These are phyloP conservation scores for Monosporascus cannonballus DNA, from an alignment of 2,329 filamentous ascomycete genomes.

Conservation along the genomic window DNA sequence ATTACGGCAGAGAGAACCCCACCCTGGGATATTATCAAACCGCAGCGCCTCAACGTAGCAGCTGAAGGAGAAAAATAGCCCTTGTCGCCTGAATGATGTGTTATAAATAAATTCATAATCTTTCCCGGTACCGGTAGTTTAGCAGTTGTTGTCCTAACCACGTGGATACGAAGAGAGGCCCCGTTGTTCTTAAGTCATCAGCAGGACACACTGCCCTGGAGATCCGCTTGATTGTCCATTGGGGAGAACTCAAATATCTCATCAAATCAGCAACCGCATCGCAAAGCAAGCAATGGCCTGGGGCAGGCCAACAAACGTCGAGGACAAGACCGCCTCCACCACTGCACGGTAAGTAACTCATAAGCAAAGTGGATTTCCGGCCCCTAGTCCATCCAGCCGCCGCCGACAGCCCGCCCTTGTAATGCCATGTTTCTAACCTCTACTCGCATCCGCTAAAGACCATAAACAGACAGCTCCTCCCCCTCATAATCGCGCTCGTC, in stretches of 20 bases:
- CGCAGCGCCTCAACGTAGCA: neutral
- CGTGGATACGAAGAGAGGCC: too few species aligned
- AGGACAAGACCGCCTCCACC: neutral
- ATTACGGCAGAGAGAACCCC: neutral
- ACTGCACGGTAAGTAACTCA: neutral
- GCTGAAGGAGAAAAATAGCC: neutral
- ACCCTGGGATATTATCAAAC: neutral
- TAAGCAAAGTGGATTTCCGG: too few species aligned
- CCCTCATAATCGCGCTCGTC: slow-evolving; percentile 58
- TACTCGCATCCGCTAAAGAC: too few species aligned
- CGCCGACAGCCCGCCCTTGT: too few species aligned
- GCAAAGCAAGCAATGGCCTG: neutral
- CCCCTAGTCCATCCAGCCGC: too few species aligned
- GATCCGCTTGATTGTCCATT: too few species aligned
- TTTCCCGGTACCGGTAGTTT: too few species aligned
- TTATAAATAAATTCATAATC: too few species aligned
- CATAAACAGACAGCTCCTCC: slow-evolving; percentile 50
- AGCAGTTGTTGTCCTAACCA: too few species aligned
- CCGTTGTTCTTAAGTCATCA: neutral
- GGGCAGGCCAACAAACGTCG: neutral
- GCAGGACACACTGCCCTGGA: too few species aligned
- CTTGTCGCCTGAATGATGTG: too few species aligned
- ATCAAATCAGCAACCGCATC: neutral
- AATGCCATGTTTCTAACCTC: neutral
- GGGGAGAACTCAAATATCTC: neutral